Evolutionary conservation across 495 filamentous ascomycete species (phyloP), one percentile per base, ranked within the genome.

Genomic region (Lasiosphaeria miniovina): DNA sequence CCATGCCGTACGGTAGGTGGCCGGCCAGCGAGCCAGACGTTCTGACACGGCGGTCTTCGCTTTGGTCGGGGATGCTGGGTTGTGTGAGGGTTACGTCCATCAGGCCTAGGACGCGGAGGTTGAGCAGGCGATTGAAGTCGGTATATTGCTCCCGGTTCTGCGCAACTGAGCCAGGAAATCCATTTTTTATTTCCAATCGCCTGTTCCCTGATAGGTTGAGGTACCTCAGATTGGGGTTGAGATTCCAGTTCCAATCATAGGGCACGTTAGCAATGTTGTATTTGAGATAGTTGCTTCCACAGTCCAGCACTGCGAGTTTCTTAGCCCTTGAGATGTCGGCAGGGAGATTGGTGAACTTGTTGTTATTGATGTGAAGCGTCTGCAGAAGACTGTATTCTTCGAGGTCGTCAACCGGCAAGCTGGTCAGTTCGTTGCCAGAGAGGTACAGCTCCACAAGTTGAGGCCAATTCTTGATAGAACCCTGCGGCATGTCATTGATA

Each of bases 171-270:
- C 79, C 77, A 51, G 75, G 74, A 36, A 79, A 74, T 57, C 84
- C 82, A 65, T 88, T 91, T 71, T 98, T 98, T 74, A 99, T 99
- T 74, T 99, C 95, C 45, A 99, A 74, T 36, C 93, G 86, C 72
- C 96, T 95, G 78, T 99, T 99, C 32, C 95, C 94, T 6, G 93
- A 97, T 60, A 99, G 83, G 66, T 97, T 99, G 60, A 99, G 86
- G 66, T 95, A 98, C 61, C 91, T 90, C 58, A 99, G 77, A 61
- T 96, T 93, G 41, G 88, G 87, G 61, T 98, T 99, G 82, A 93
- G 91, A 71, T 97, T 98, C 94, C 94, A 99, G 66, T 99, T 99
- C 94, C 94, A 99, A 70, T 99, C 94, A 67, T 99, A 99, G 1
- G 95, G 94, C 83, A 95, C 96, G 68, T 99, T 99, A 33, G 92